Base-by-base conservation (phyloP, 345 rosid genomes). In the Hibiscus mutabilis region DNA sequence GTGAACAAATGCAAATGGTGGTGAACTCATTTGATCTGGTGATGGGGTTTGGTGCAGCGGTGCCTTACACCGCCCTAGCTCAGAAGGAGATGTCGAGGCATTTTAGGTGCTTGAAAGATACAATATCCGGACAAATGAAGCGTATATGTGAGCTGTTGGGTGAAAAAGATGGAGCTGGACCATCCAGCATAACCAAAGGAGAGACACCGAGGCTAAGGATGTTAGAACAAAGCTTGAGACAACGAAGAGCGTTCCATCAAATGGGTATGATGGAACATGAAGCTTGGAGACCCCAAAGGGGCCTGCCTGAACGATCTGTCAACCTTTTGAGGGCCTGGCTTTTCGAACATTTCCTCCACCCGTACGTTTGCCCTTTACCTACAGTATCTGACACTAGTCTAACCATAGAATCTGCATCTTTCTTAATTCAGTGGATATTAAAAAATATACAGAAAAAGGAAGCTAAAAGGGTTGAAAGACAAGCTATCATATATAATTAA, bases 11-110 rank as follows among this genome's bases (percentile, higher is more conserved):
- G 99, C 99, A 91, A 72, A 85, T 84, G 93, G 97, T 94, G 31
- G 95, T 91, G 81, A 94, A 91, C 83, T 91, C 97, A 71, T 94
- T 90, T 75, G 99, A 94, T 75, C 75, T 91, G 65, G 93, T 94
- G 67, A 87, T 91, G 97, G 99, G 99, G 7, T 90, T 84, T 13
- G 92, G 97, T 2, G 86, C 97, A 0, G 97, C 97, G 0, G 85
- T 90, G 8, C 97, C 97, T 0, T 95, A 95, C 88, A 95, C 99
- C 0, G 89, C 92, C 3, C 86, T 95, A 1, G 99, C 97, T 12
- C 99, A 92, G 77, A 92, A 92, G 82, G 99, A 97, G 24, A 95
- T 95, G 99, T 95, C 99, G 0, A 78, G 99, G 70, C 97, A 95
- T 79, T 95, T 95, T 74, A 73, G 99, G 68, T 95, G 99, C 33